Base-by-base conservation (phyloP, 2,329 filamentous ascomycete genomes). In the Fusarium illudens region DNA sequence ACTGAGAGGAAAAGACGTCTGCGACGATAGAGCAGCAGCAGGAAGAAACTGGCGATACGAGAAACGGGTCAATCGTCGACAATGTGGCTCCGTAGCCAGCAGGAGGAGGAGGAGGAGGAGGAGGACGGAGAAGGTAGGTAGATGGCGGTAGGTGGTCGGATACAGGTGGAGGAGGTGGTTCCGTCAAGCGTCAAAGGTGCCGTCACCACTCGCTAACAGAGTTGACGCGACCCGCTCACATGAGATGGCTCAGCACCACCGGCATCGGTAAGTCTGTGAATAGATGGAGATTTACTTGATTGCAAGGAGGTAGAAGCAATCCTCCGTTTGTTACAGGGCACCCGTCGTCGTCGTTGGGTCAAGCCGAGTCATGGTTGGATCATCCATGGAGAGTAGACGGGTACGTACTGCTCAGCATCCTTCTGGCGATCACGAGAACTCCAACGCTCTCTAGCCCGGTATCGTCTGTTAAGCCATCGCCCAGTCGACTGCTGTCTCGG, bases 111-210 rank as follows among this genome's bases (percentile, higher is more conserved):
- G 25, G 39, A 44, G 62, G 58, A 68, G 54, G 42, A 56, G 60
- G 52, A 56, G 60, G 57, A 44, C 3, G 22, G 27, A 27, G 39
- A 44, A 60, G 58, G 64, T 58, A 60, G 71, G 64, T 57, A 61
- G 70, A 72, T 62, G 58, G 66, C 56, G 70, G 60, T 67, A 46
- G 60, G 60, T 55, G 54, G 60, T 50, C 64, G 69, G 71, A 62
- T 68, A 65, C 56, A 62, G 60, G 72, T 70, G 71, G 72, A 74
- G 71, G 72, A 74, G 72, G 72, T 63, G 61, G 60, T 52, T 68
- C 64, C 65, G 61, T 52, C 51, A 22, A 44, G 39, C 22, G 39
- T 27, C 39, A 44, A 58, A 64, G 51, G 72, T 73, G 67, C 71
- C 71, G 71, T 73, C 70, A 74, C 71, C 67, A 72, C 62, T 70